Evolutionary conservation across 2,329 filamentous ascomycete species (phyloP), one percentile per base, ranked within the genome.

Genomic region (Furcasterigmium furcatum): DNA sequence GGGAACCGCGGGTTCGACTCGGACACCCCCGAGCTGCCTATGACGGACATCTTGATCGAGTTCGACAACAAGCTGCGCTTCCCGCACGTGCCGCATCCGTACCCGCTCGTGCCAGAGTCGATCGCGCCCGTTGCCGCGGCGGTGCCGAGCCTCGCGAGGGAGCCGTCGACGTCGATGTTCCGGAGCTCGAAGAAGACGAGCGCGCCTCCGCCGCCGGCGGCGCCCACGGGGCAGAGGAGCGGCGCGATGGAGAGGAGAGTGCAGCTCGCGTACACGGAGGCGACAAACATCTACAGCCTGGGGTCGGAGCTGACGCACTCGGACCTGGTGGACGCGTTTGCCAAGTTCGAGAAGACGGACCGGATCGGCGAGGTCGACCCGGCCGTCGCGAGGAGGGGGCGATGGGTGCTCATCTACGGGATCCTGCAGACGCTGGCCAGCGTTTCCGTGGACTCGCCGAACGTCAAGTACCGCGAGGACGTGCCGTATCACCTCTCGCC

Each of bases 11-110:
- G 58, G 0, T 79, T 81, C 50, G 68, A 74, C 18, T 66, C 76
- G 2, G 76, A 80, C 53, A 67, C 69, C 2, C 42, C 57, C 0
- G 79, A 79, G 36, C 66, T 86, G n/a, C 79, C 80, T 2, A 74
- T 87, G 52, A 85, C 82, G 0, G 82, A 87, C 53, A 77, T 87
- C 60, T 66, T 88, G 4, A 70, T 85, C 45, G 74, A 77, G 45
- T 88, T 81, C 50, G 84, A 88, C 62, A 84, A 78, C 49, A 73
- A 72, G 43, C 68, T 80, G 52, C 72, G 75, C 8, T 84, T 80
- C 56, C 83, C 84, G 4, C 82, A 86, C 49, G 79, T 88, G 38
- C 79, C 84, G 1, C 77, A 85, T 47, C 83, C 85, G 0, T 86
- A 84, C 51, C 82, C 84, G 1, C 63, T 87, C 1, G 70, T 87